Evolutionary conservation across 2,329 filamentous ascomycete genomes (phyloP).

Genomic region (Fusarium verticillioides): DNA sequence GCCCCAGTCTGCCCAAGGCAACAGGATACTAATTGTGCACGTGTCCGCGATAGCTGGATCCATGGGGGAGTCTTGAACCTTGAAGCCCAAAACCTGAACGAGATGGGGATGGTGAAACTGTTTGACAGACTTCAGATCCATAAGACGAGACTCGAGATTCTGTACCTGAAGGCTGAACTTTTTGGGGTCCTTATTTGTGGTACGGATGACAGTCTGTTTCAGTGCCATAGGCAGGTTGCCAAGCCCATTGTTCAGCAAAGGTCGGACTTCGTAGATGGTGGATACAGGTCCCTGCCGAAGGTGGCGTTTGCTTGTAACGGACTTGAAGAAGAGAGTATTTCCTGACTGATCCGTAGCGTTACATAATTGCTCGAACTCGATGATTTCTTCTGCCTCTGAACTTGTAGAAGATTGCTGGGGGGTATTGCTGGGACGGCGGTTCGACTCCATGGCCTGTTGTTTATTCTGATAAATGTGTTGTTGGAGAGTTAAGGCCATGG

Average conservation of each 20-base stretch:
- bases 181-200: conserved; percentile 66
- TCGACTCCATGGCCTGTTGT: conserved; percentile 63
- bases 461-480: too few species aligned
- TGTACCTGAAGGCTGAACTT: conserved; percentile 82
- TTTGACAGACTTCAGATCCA: conserved; percentile 78
- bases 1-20: too few species aligned
- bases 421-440: conserved; percentile 59
- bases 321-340: conserved; percentile 74
- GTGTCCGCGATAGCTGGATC: too few species aligned
- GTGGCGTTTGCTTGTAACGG: conserved; percentile 75
- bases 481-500: conserved; percentile 74
- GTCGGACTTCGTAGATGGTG: conserved; percentile 77
- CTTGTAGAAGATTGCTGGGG: conserved; percentile 44
- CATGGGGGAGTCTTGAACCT: conserved; percentile 45
- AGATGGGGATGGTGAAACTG: conserved; percentile 80
- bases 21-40: too few species aligned
- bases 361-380: conserved; percentile 76
- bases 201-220: conserved; percentile 74
- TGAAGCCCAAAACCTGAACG: conserved; percentile 84
- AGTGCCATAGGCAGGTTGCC: conserved; percentile 74
- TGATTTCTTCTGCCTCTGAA: conserved; percentile 46
- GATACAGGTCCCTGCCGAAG: conserved; percentile 74
- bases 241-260: conserved; percentile 66
- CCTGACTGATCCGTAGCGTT: conserved; percentile 71
- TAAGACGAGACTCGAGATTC: conserved; percentile 79